A percentile compares a stretch with the other conserved stretches of the same genome.
These are phyloP conservation scores for Trichopus zeylanicus DNA, from an alignment of 116 monocot species.

Conservation along the genomic window DNA sequence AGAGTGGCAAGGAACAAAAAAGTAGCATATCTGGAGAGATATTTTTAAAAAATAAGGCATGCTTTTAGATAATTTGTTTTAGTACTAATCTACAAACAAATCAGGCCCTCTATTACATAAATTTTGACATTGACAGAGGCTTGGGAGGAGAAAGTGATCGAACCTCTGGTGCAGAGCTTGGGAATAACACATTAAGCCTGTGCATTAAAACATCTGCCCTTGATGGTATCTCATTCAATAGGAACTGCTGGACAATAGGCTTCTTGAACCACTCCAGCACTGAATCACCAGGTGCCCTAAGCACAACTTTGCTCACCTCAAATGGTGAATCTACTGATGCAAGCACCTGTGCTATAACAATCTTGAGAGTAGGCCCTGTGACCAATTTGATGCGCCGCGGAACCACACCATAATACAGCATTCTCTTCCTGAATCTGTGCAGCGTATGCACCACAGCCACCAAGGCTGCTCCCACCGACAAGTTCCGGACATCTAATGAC, in stretches of 20 bases:
- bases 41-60: too few relatives aligned
- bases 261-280: conserved; percentile 82
- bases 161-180: conserved; percentile 65
- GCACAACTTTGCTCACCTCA: conserved; percentile 79
- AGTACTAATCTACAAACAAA: too few relatives aligned
- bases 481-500: conserved; percentile 79
- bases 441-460: conserved; percentile 83
- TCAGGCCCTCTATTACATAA: conserved; percentile 8
- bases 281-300: conserved; percentile 63
- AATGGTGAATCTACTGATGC: conserved; percentile 74
- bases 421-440: conserved; percentile 95
- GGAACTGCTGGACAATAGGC: conserved; percentile 81
- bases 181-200: conserved; percentile 67
- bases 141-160: conserved; percentile 36
- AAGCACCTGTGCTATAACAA: conserved; percentile 79
- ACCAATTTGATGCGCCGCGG: conserved; percentile 88
- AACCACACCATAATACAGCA: conserved; percentile 95
- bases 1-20: too few relatives aligned
- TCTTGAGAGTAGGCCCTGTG: conserved; percentile 77
- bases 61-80: too few relatives aligned
- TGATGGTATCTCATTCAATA: conserved; percentile 73
- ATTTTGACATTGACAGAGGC: conserved; percentile 19
- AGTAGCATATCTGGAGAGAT: too few relatives aligned
- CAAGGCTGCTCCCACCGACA: conserved; percentile 88
- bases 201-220: conserved; percentile 71